Evolutionary conservation across 164 flowering plant genomes (phyloP).

Genomic region (Saururus chinensis): DNA sequence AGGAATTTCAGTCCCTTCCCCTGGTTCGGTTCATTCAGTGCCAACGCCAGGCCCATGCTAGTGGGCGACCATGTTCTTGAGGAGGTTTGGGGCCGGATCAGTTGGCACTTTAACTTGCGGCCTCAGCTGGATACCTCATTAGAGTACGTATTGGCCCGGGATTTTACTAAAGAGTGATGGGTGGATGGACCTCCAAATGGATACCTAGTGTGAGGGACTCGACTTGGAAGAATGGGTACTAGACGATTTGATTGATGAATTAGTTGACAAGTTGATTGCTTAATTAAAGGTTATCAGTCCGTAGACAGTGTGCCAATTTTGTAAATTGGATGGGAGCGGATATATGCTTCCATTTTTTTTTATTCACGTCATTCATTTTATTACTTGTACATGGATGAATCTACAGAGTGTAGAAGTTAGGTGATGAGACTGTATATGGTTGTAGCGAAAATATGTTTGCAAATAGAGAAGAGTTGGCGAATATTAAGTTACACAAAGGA

Average conservation of each 20-base stretch:
- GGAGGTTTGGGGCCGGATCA: conserved; percentile 57
- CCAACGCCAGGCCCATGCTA: conserved; percentile 45
- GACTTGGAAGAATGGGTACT: conserved; percentile 60
- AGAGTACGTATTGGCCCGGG: conserved; percentile 38
- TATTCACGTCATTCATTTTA: not conserved
- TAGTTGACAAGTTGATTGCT: conserved; percentile 6
- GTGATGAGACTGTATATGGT: not conserved
- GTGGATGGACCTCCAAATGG: conserved; percentile 80
- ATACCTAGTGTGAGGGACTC: conserved; percentile 52
- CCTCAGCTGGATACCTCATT: conserved; percentile 28
- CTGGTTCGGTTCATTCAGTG: conserved; percentile 25
- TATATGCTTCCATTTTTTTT: not conserved
- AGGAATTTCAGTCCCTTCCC: conserved; percentile 47
- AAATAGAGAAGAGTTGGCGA: too few relatives aligned
- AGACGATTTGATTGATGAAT: conserved; percentile 59
- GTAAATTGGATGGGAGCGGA: too few relatives aligned
- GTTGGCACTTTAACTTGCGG: conserved; percentile 36
- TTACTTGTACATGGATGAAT: not conserved
- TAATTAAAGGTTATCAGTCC: not conserved
- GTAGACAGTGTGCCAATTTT: not conserved
- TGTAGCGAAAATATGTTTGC: not conserved
- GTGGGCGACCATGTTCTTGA: conserved; percentile 47
- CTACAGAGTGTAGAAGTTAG: not conserved
- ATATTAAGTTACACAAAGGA: too few relatives aligned
- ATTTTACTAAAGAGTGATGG: conserved; percentile 44